Evolutionary conservation across 192 early-diverging fungal species (phyloP), one percentile per base, ranked within the genome.

Genomic region (Spinellus fusiger): DNA sequence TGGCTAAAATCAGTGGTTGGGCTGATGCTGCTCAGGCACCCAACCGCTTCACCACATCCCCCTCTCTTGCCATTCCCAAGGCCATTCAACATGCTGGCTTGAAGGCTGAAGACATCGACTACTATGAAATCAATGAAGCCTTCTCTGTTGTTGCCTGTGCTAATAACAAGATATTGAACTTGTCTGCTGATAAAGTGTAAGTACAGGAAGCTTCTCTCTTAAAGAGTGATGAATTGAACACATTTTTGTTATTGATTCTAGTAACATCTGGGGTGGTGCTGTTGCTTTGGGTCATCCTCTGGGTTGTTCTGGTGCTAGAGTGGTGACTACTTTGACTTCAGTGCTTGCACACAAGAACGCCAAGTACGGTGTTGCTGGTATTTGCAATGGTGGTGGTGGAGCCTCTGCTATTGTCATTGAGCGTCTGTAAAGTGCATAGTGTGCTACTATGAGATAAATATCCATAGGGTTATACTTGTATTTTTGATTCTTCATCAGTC

Each of bases 231-330:
- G 27, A 31, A 33, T 20, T 10, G 31, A 20, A 54, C 26, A 16
- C 4, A 16, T 35, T 57, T 31, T 31, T 49, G 32, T 47, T 46
- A 47, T 22, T 29, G 38, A 5, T 49, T 15, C 25, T 61, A 61
- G 59, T 94, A 99, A 99, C 80, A 93, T 94, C 54, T 90, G 92
- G 83, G 96, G 96, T 61, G 96, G 96, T 56, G 96, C 95, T 48
- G 98, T 99, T 60, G 93, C 96, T 28, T 84, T 99, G 62, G 96
- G 94, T 57, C 96, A 98, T 73, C 96, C 96, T 54, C 64, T 73
- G 31, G 90, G 91, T 57, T 56, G 35, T 18, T 64, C 54, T 16
- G 96, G 95, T 51, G 91, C 93, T 26, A 82, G 94, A 52, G 86
- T 98, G 47, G 80, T 98, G 57, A 85, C 85, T 23, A 91, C 94